Evolutionary conservation across 352 stramenopile genomes (phyloP).

Genomic region (Phytophthora capsici): DNA sequence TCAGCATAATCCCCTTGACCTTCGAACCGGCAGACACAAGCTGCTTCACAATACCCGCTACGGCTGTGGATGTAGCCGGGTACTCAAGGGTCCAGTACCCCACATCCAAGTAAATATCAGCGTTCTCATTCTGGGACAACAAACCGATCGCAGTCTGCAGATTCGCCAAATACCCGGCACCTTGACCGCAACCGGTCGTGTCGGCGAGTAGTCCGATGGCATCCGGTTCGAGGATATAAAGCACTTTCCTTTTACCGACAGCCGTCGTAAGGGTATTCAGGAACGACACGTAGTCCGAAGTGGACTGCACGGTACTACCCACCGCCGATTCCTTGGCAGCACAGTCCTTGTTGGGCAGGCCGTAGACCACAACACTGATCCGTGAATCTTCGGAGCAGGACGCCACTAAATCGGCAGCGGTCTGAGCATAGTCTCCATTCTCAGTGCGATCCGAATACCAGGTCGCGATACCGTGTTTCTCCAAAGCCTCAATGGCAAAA

Average conservation of each 20-base stretch:
- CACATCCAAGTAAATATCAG: constrained; percentile 76
- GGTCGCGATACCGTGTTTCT: constrained; percentile 62
- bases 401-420: constrained; percentile 38
- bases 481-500: constrained; percentile 57
- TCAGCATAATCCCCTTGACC: constrained; percentile 75
- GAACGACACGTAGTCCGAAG: constrained; percentile 55
- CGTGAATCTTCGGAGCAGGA: constrained; percentile 47
- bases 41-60: constrained; percentile 51
- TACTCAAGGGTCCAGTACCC: constrained; percentile 66
- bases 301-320: constrained; percentile 44
- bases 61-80: constrained; percentile 17
- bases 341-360: constrained; percentile 81
- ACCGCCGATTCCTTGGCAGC: constrained; percentile 53
- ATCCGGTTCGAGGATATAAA: constrained; percentile 78
- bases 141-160: constrained; percentile 53
- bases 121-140: constrained; percentile 68
- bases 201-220: constrained; percentile 62
- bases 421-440: constrained; percentile 47
- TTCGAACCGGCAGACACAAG: constrained; percentile 33
- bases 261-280: constrained; percentile 48
- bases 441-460: constrained; percentile 68
- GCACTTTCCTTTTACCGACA: constrained; percentile 62
- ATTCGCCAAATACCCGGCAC: constrained; percentile 57
- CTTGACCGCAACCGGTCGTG: constrained; percentile 38
- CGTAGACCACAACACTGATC: constrained; percentile 73